Base-by-base conservation (phyloP, 106 monocot genomes). In the Allium fistulosum region DNA sequence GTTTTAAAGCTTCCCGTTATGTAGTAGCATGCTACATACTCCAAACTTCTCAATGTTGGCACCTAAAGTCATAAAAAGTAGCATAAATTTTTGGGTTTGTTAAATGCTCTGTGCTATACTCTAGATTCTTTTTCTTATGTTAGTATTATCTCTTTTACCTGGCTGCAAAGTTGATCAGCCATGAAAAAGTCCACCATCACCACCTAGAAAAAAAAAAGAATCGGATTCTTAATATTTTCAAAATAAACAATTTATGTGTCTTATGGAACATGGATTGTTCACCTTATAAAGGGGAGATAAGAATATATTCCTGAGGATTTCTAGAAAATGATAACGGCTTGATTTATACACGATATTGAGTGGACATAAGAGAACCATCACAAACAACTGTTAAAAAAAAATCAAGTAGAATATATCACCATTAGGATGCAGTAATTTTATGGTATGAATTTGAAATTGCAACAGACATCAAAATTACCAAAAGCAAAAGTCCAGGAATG, bases 91-190 rank as follows among this genome's bases (percentile, higher is more conserved):
- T 67, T 67, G 4, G 10, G 10, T 53, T 52, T 46, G 50, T 17
- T 49, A 50, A 50, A 49, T 51, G 50, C 48, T 51, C 15, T 22
- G 53, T 4, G 22, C 52, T 17, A 11, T 51, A 67, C 14, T 7
- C 27, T 53, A n/a, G 59, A 22, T 59, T 18, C 7, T 18, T 59
- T 46, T 65, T 65, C 48, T 65, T 65, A 65, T 14, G 48, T 65
- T 7, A 16, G 16, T 16, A 18, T 59, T 59, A 7, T 13, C 59
- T 4, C 5, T 47, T 65, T 65, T 80, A 92, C 97, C 99, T 99
- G 99, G 68, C 99, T 99, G 74, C 99, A 99, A 12, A 99, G 82
- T 53, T 99, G 99, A 84, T 99, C 99, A 15, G 90, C 99, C 99
- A 99, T 93, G 81, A 99, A 99, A 80, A 93, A 93, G 51, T 99